Percentiles rank a stretch among this genome's conserved stretches.
Conservation (phyloP, 2,329 filamentous ascomycete species). For the Daldinia sp. region DNA sequence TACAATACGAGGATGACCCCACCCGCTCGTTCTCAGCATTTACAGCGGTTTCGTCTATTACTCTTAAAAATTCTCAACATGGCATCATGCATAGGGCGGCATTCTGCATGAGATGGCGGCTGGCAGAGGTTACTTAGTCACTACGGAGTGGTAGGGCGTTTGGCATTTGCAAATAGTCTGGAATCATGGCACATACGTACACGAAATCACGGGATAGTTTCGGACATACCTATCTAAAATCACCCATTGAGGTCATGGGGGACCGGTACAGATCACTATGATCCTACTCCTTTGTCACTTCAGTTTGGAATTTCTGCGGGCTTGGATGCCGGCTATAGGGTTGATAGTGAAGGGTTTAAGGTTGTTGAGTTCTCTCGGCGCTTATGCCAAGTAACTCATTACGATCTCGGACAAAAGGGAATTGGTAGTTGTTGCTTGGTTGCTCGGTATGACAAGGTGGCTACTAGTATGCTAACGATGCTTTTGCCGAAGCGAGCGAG, state of each 20-base stretch:
- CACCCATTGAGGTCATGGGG: conserved; percentile 22
- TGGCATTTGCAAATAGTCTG: conserved; percentile 50
- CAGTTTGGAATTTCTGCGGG: conserved; percentile 33
- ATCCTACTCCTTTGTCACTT: conserved; percentile 34
- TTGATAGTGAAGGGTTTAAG: conserved; percentile 17
- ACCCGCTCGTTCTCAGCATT: conserved; percentile 37
- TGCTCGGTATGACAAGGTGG: conserved; percentile 24
- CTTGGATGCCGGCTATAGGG: conserved; percentile 23
- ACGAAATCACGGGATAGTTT: conserved; percentile 41
- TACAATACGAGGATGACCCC: conserved; percentile 27
- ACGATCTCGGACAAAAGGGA: conserved; percentile 13
- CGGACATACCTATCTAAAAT: conserved; percentile 43
- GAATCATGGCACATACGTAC: conserved; percentile 51
- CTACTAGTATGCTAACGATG: conserved; percentile 16
- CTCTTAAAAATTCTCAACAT: conserved; percentile 47
- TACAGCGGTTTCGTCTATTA: conserved; percentile 40
- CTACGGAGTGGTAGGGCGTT: conserved; percentile 49
- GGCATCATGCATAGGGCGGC: conserved; percentile 56
- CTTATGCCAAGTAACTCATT: conserved; percentile 3
- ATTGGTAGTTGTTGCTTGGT: conserved; percentile 19
- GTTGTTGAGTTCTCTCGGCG: conserved; percentile 6
- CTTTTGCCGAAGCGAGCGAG: conserved; percentile 19
- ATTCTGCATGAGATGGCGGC: conserved; percentile 52
- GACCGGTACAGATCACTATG: conserved; percentile 29
- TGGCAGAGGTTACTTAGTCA: conserved; percentile 43